These are phyloP conservation scores for Apostasia ramifera DNA, from an alignment of 106 monocot species.

Conservation along the genomic window DNA sequence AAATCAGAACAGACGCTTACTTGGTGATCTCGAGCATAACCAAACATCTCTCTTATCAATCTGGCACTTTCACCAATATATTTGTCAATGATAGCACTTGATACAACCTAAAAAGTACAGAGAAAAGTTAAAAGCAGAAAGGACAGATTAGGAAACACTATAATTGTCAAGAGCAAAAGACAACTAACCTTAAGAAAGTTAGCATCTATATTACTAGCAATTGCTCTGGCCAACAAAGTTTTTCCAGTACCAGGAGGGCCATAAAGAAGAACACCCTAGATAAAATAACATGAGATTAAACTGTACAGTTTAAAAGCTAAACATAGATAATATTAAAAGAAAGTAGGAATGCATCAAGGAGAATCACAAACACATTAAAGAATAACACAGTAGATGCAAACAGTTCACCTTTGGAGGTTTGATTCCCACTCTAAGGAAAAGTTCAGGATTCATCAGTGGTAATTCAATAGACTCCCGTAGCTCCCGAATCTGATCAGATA, in stretches of 20 bases:
- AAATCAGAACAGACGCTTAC: slow-evolving; percentile 16
- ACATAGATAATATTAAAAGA: not conserved
- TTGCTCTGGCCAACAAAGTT: slow-evolving; percentile 82
- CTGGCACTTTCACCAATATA: slow-evolving; percentile 94
- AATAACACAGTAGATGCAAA: not conserved
- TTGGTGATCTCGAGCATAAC: slow-evolving; percentile 84
- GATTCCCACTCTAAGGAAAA: slow-evolving; percentile 81
- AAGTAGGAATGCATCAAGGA: not conserved
- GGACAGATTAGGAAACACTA: not conserved
- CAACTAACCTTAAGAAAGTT: slow-evolving; percentile 82
- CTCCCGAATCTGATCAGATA: slow-evolving; percentile 89
- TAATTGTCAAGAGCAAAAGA: too few relatives aligned
- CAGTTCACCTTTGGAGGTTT: slow-evolving; percentile 88
- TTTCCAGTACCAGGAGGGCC: slow-evolving; percentile 96
- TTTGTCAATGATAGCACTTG: slow-evolving; percentile 94
- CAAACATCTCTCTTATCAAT: slow-evolving; percentile 90
- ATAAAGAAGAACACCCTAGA: slow-evolving; percentile 88
- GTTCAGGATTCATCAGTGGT: slow-evolving; percentile 90
- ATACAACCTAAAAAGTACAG: slow-evolving; percentile 57
- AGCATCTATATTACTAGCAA: slow-evolving; percentile 93
- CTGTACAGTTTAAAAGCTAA: too few relatives aligned
- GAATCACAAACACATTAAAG: not conserved
- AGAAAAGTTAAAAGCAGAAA: not conserved
- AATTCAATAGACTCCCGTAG: slow-evolving; percentile 85
- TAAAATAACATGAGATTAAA: not conserved